phyloP scores from a whole-genome alignment of 495 filamentous ascomycete genomes.

The Penicillium pulvis region DNA sequence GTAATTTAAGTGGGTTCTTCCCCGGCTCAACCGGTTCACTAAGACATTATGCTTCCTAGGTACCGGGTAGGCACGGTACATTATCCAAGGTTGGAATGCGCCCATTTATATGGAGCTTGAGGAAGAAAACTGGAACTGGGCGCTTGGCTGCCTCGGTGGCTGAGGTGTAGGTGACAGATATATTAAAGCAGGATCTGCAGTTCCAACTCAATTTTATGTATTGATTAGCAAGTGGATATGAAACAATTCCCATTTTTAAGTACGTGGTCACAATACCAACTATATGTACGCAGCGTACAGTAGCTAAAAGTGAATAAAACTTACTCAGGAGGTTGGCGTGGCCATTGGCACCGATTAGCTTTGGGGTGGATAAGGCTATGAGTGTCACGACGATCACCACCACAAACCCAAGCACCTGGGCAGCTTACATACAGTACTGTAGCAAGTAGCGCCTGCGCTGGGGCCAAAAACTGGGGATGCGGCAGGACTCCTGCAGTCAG shows the following conservation, averaged over 20 bases:
- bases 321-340: neutral
- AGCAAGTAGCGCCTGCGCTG: neutral
- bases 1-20: neutral
- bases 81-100: neutral
- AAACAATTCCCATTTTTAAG: no score
- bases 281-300: neutral
- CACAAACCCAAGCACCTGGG: neutral
- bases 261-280: neutral
- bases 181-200: neutral
- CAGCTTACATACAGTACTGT: neutral
- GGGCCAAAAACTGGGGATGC: constrained; percentile 21
- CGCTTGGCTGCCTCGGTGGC: neutral
- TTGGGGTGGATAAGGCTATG: neutral
- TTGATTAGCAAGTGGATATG: neutral
- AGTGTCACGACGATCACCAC: neutral
- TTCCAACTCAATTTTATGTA: neutral
- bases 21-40: neutral
- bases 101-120: neutral
- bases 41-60: neutral
- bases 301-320: neutral
- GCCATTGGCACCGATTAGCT: neutral
- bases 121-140: neutral
- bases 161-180: neutral
- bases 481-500: constrained; percentile 22
- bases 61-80: neutral